These are phyloP conservation scores for Phalaenopsis hybrid DNA, from an alignment of 116 monocot species.

Conservation along the genomic window DNA sequence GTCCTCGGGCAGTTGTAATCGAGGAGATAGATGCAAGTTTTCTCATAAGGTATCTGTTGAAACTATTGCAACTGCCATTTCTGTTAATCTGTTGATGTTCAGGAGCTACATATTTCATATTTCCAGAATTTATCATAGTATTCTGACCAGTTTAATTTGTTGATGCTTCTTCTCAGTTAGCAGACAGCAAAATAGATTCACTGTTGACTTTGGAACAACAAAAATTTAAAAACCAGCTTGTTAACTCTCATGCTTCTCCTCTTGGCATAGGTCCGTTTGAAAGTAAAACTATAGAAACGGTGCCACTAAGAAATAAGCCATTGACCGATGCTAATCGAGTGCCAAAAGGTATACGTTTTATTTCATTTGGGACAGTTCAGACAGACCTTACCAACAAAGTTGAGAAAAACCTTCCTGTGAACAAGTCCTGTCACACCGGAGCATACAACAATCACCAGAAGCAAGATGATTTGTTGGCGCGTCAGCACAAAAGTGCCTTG, in stretches of 20 bases:
- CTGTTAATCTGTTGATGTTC: not conserved
- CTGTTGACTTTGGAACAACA: conserved; percentile 22
- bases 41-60: conserved; percentile 59
- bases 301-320: conserved; percentile 2
- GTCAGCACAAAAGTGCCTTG: not conserved
- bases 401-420: not conserved
- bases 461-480: conserved; percentile 12
- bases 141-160: not conserved
- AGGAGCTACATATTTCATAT: not conserved
- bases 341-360: conserved; percentile 59
- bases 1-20: conserved; percentile 55
- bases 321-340: conserved; percentile 14
- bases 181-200: conserved; percentile 10
- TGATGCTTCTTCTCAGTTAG: conserved; percentile 19
- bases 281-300: not conserved
- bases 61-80: not conserved
- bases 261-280: conserved; percentile 2
- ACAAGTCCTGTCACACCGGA: not conserved
- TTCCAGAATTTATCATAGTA: not conserved
- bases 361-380: conserved; percentile 47
- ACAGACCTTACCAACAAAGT: conserved; percentile 5
- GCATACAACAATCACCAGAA: conserved; percentile 14
- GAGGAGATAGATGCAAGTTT: conserved; percentile 86
- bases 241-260: conserved; percentile 4
- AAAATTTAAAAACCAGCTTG: conserved; percentile 18